Evolutionary conservation across 164 flowering plant species (phyloP).

Genomic region (Berberis vulgaris): DNA sequence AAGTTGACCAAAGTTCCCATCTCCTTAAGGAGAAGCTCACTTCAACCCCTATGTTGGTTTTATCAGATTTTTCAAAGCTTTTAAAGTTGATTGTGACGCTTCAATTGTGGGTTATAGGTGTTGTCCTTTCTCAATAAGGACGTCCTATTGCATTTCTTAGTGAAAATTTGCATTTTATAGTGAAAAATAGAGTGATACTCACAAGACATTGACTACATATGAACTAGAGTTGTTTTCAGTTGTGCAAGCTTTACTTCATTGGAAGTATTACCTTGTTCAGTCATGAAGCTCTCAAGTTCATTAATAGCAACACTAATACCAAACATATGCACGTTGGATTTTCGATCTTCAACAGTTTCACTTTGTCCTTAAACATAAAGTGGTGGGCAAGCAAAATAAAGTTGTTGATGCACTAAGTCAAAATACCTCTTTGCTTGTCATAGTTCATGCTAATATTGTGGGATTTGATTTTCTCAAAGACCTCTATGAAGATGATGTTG

Average conservation of each 20-base stretch:
- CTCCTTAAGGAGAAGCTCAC: not conserved
- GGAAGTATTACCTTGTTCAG: not conserved
- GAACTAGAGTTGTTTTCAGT: not conserved
- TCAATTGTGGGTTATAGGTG: not conserved
- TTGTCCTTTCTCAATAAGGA: not conserved
- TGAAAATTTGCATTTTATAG: not conserved
- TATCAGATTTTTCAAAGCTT: not conserved
- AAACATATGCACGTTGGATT: not conserved
- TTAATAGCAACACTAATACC: not conserved
- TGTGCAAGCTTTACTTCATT: not conserved
- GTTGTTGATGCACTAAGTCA: not conserved
- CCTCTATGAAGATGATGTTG: not conserved
- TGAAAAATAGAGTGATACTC: not conserved
- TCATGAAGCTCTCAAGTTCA: not conserved
- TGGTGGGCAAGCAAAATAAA: not conserved
- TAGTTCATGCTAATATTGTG: not conserved
- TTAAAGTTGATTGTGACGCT: constrained; percentile 1
- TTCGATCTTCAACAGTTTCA: not conserved
- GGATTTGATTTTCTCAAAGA: not conserved
- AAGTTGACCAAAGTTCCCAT: not conserved
- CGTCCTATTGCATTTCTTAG: not conserved
- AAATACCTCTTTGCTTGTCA: not conserved
- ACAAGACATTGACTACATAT: not conserved
- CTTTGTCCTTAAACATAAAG: not conserved
- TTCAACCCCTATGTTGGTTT: not conserved